These are phyloP conservation scores for Dalbergia oliveri DNA, from an alignment of 306 rosid species.

Conservation along the genomic window DNA sequence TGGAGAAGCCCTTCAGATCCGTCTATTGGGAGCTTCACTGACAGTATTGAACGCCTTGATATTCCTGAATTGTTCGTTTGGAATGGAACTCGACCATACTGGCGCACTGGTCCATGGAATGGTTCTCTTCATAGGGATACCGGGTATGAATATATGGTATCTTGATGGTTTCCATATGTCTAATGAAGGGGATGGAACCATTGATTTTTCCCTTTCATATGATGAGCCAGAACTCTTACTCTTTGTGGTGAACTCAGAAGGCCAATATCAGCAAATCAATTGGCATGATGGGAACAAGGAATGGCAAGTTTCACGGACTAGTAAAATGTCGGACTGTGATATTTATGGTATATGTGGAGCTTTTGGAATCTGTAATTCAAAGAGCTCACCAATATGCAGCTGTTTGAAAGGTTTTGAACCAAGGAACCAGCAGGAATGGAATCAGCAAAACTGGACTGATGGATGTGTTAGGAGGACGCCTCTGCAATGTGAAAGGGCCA, in stretches of 20 bases:
- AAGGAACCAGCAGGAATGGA: constrained; percentile 47
- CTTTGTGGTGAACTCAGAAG: constrained; percentile 22
- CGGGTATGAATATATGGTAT: not conserved
- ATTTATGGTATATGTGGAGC: constrained; percentile 13
- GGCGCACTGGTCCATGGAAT: constrained; percentile 19
- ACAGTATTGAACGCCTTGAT: no score
- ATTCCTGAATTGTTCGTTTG: constrained; percentile 38
- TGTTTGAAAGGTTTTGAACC: constrained; percentile 60
- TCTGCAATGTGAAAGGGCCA: constrained; percentile 46
- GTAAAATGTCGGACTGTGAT: constrained; percentile 6
- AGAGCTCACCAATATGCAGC: constrained; percentile 37
- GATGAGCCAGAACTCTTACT: no score
- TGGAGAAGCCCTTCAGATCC: constrained; percentile 57
- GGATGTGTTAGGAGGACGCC: constrained; percentile 39
- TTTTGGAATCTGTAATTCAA: constrained; percentile 27
- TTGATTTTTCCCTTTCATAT: no score
- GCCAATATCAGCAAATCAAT: not conserved
- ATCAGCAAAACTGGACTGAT: constrained; percentile 1
- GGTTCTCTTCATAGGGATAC: constrained; percentile 4
- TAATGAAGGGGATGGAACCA: not conserved
- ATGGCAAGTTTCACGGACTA: constrained; percentile 3
- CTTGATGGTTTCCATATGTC: not conserved
- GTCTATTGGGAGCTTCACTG: constrained; percentile 45
- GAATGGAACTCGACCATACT: constrained; percentile 36
- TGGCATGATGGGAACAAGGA: constrained; percentile 35